Evolutionary conservation across 169 alveolate species (phyloP).

Genomic region (Cryptosporidium parvum): DNA sequence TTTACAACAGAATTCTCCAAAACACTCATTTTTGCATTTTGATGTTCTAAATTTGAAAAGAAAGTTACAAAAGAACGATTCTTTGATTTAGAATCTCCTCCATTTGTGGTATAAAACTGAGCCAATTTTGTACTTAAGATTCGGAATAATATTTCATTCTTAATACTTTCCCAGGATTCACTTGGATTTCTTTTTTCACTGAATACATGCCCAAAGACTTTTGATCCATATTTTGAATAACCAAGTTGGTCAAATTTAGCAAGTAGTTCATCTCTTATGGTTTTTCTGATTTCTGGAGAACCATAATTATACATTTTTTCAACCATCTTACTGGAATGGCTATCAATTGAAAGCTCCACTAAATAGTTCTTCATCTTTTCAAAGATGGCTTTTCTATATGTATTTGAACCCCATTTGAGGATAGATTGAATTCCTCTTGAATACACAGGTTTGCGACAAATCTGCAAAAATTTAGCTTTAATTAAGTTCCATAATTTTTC

Average conservation of each 20-base stretch:
- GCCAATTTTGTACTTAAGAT: slow-evolving; percentile 45
- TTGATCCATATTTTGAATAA: slow-evolving; percentile 50
- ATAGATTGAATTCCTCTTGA: slow-evolving; percentile 71
- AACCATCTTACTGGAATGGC: slow-evolving; percentile 59
- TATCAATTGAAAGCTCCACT: slow-evolving; percentile 44
- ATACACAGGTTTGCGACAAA: slow-evolving; percentile 69
- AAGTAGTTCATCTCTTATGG: slow-evolving; percentile 28
- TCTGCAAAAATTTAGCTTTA: slow-evolving; percentile 57
- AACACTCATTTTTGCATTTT: slow-evolving; percentile 47
- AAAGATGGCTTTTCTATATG: slow-evolving; percentile 33
- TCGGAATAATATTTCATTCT: slow-evolving; percentile 33
- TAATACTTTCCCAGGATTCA: slow-evolving; percentile 50
- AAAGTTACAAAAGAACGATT: slow-evolving; percentile 3
- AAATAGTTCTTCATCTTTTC: slow-evolving; percentile 54
- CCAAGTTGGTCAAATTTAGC: slow-evolving; percentile 61
- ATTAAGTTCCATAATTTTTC: slow-evolving; percentile 53
- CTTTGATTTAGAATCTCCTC: not conserved
- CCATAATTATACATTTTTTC: slow-evolving; percentile 71
- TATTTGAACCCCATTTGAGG: slow-evolving; percentile 60
- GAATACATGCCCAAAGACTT: slow-evolving; percentile 52
- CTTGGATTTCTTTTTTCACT: slow-evolving; percentile 67
- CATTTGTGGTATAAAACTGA: not conserved
- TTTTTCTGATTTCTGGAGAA: slow-evolving; percentile 33
- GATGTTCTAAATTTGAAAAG: slow-evolving; percentile 4
- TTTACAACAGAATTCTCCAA: slow-evolving; percentile 31